Base-by-base conservation (phyloP, 2,329 filamentous ascomycete genomes). In the Calonectria hawksworthii region DNA sequence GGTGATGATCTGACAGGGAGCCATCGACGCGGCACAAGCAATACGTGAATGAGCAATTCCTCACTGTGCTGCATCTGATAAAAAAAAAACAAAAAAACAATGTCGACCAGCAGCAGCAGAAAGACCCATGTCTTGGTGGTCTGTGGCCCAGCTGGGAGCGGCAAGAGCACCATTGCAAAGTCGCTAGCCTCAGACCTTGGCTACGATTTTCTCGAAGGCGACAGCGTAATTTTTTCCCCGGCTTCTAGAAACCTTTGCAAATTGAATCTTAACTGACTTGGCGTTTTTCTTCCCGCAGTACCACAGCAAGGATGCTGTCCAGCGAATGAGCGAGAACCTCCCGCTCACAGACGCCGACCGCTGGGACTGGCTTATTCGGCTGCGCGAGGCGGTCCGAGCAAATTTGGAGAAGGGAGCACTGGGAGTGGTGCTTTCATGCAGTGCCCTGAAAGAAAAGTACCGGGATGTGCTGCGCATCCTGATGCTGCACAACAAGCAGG, bases 391-490 rank as follows among this genome's bases (percentile, higher is more conserved):
- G 11, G 69, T 64, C 36, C 61, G 56, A 11, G 56, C 61, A 6
- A 50, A 71, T 16, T 23, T 71, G 32, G 56, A 61, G 56, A 65
- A 71, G 23, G 51, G 34, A 8, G 61, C 68, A 21, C 21, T 44
- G 10, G 68, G 56, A n/a, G 68, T 71, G 21, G 36, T 71, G 36
- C 34, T 71, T 5, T 65, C 68, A 11, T 71, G 68, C 68, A 65
- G 56, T 41, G 61, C 68, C 7, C 56, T 71, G 1, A 61, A 63
- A 26, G 56, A 63, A 4, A 71, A 65, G 64, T 71, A 71, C 56
- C 68, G 68, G 11, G 59, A 72, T 67, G 69, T 72, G 30, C 65
- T 72, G n/a, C 65, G 69, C 47, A 36, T 72, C 5, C 50, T 67
- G 11, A 51, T 65, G 14, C 65, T 67, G 9, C 47, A 68, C 52